These are phyloP conservation scores for Sporisorium exsertum DNA, from an alignment of 1,284 basidiomycete genomes.

Conservation along the genomic window DNA sequence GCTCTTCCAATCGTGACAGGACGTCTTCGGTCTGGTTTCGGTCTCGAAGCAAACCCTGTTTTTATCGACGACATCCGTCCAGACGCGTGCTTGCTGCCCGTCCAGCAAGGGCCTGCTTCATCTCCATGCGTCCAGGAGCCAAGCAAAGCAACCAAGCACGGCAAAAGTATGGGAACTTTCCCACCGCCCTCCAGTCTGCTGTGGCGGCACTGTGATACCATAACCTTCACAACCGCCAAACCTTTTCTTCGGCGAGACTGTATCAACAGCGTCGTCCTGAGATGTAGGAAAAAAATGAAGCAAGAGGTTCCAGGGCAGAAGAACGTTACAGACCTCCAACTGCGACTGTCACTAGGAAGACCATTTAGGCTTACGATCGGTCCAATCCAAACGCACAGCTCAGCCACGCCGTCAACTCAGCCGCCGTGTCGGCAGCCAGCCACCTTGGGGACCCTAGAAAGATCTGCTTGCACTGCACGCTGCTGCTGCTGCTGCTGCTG, in stretches of 20 bases:
- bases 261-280: not conserved
- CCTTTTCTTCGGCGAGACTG: not conserved
- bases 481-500: not conserved
- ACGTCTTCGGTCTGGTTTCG: constrained; percentile 11
- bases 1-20: not conserved
- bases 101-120: not conserved
- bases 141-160: not conserved
- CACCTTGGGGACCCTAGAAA: not conserved
- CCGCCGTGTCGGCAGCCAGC: not conserved
- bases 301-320: constrained; percentile 13
- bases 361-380: constrained; percentile 35
- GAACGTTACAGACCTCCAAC: constrained; percentile 1
- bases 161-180: constrained; percentile 2
- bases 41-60: not conserved
- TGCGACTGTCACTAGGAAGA: not conserved
- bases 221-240: not conserved
- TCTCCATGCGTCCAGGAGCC: not conserved
- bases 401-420: not conserved
- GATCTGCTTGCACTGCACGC: not conserved
- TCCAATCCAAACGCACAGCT: not conserved
- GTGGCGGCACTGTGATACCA: constrained; percentile 4
- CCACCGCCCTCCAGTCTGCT: not conserved
- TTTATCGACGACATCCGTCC: not conserved
- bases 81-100: not conserved
- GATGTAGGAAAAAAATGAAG: too few species aligned